Base-by-base conservation (phyloP, 1,284 basidiomycete species). In the Cryptococcus sp. region DNA sequence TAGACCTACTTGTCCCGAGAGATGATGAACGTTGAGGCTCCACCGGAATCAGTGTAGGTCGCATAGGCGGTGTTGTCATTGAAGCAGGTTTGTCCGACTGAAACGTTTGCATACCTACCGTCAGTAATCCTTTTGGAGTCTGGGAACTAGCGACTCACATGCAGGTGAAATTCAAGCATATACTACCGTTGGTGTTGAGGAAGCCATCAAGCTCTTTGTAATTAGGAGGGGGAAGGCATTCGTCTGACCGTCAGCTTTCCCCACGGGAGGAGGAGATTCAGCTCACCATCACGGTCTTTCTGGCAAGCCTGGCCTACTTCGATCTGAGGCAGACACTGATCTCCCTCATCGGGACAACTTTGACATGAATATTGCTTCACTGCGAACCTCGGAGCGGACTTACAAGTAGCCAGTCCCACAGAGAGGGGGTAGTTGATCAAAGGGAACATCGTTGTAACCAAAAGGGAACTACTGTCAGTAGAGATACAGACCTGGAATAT, bases 321-420 rank as follows among this genome's bases (percentile, higher is more conserved):
- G 4, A 87, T 75, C 40, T 85, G 63, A 11, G 74, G 60, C 65
- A 85, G 81, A 75, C 90, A 93, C 2, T 73, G 76, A 62, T 85
- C 83, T 57, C 82, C 83, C 72, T 91, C 89, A 65, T 93, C 89
- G 1, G 89, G 90, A 73, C 90, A 93, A 74, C 89, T 91, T 79
- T n/a, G 39, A 3, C 14, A 31, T 48, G 14, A 46, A 40, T 18
- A 4, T 5, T 5, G 4, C 24, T 18, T 10, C 19, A 16, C 1
- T 24, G 3, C 37, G 3, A 34, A 34, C 21, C 5, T 19, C 31
- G 21, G 4, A 21, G 36, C 21, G 14, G 28, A 68, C 71, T 36
- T 47, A 74, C 72, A 73, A 74, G 51, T 69, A 51, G 22, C 82
- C 84, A 18, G 63, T 60, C 2, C 74, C 69, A 64, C 89, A 92